Base-by-base conservation (phyloP, 108 stramenopile species). In the Tribonema minus region DNA sequence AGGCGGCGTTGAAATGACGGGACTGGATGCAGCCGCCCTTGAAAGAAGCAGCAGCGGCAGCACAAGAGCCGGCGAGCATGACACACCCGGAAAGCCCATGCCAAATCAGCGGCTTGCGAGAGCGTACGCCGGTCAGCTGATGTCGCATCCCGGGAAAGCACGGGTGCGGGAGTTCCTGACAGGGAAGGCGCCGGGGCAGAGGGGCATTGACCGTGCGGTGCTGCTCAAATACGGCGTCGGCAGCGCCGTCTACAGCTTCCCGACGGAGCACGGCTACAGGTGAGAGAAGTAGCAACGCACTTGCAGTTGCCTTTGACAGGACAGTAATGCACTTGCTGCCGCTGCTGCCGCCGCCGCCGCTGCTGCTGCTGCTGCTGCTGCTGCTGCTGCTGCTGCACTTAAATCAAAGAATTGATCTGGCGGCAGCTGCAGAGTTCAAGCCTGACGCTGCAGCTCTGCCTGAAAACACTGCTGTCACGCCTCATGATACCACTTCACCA, bases 151-250 rank as follows among this genome's bases (percentile, higher is more conserved):
- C 5, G 60, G 65, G 26, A 65, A 75, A 12, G 30, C 31, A 20
- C 34, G 38, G 1, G 81, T 82, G 34, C 64, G 65, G 72, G 64
- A 65, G 12, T 82, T 63, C 59, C 80, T 82, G 29, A 85, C 63
- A n/a, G 77, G 40, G 9, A 37, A 29, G 58, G 46, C 20, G 64
- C 64, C 40, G 15, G 73, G 65, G 25, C 72, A 75, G 32, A 40
- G 93, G 12, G 95, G 95, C 23, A 66, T 96, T 61, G 58, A 31
- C 2, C 38, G 65, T 3, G 32, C 67, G 6, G 89, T 91, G 25
- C 79, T 94, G 64, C 88, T 85, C 46, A 94, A 93, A 85, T 94
- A 94, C 78, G 95, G 94, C 7, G 93, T 94, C 5, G 95, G 94
- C 4, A 82, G 86, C 60, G 91, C 89, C n/a, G 67, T 37, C 3